Base-by-base conservation (phyloP, 768 basidiomycete species). In the Russula virescens region DNA sequence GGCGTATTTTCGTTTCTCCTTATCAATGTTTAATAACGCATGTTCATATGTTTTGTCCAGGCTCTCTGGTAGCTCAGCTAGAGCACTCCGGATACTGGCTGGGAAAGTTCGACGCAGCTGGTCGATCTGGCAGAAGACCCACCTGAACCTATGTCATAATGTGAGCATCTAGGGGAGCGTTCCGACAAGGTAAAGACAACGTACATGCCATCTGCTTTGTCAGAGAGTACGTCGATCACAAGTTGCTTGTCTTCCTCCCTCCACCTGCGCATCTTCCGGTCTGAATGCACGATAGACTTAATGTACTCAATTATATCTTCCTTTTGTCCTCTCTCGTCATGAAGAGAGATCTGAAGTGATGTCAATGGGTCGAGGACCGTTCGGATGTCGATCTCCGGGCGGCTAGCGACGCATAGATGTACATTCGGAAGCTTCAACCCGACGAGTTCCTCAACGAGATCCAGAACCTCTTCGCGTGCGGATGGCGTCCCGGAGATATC, bases 171-270 rank as follows among this genome's bases (percentile, higher is more conserved):
- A 4, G 0, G 1, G 31, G 13, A 18, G 3, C n/a, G 10, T n/a
- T n/a, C 2, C 1, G 11, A 23, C 3, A 9, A 25, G 13, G 8
- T 2, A 5, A 9, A 5, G n/a, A 23, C 14, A 3, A 14, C 63
- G 43, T 50, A 62, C 63, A 62, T 64, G 26, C 63, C 63, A 7
- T 55, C 47, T 10, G 60, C 60, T 25, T 55, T 56, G 3, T 28
- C 19, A 13, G 63, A 51, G 11, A 64, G 63, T 0, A n/a, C 31
- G 7, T 45, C 31, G 9, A 64, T 35, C 7, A 61, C 63, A 0
- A 56, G 38, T 5, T 47, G 18, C n/a, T 23, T 14, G 31, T 61
- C 59, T 11, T 35, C 38, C 6, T 31, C 42, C 7, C 16, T 55
- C 63, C 62, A 63, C 7, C n/a, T 53, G 25, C 51, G 62, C 40